Evolutionary conservation across 805 yeast genomes (phyloP).

Genomic region (Sugiyamaella americana): DNA sequence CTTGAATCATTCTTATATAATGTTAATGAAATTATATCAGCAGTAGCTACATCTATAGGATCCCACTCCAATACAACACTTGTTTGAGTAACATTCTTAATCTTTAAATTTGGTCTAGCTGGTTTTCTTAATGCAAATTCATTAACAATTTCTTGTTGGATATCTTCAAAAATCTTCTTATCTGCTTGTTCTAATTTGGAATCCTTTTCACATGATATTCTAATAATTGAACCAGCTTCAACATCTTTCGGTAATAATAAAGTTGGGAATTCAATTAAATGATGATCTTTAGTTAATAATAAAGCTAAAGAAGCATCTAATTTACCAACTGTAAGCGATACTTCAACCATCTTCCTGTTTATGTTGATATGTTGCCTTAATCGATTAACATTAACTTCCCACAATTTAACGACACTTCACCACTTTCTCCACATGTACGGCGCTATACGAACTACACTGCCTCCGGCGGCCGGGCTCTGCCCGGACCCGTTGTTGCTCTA

Average conservation of each 20-base stretch:
- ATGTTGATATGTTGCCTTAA: too few species aligned
- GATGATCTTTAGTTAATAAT: slow-evolving; percentile 84
- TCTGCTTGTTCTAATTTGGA: slow-evolving; percentile 57
- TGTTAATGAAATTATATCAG: slow-evolving; percentile 67
- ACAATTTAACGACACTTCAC: too few species aligned
- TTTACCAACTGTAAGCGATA: slow-evolving; percentile 90
- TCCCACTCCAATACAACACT: slow-evolving; percentile 96
- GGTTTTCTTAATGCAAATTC: slow-evolving; percentile 74
- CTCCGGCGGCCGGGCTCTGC: too few species aligned
- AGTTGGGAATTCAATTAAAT: slow-evolving; percentile 94
- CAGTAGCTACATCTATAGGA: slow-evolving; percentile 71
- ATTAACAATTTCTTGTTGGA: slow-evolving; percentile 68
- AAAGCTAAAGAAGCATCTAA: slow-evolving; percentile 92
- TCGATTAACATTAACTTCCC: too few species aligned
- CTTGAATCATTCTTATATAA: slow-evolving; percentile 64
- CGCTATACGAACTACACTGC: too few species aligned
- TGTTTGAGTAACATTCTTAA: slow-evolving; percentile 84
- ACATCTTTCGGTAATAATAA: slow-evolving; percentile 85
- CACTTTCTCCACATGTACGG: too few species aligned
- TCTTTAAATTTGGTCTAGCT: slow-evolving; percentile 56
- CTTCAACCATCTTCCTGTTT: slow-evolving; percentile 90
- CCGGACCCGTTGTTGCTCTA: too few species aligned
- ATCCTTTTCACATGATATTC: slow-evolving; percentile 78
- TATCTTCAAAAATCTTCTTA: slow-evolving; percentile 46
- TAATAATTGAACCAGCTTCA: slow-evolving; percentile 85